Evolutionary conservation across 1,284 basidiomycete genomes (phyloP), one percentile per base, ranked within the genome.

Genomic region (Boletellus deceptivus): DNA sequence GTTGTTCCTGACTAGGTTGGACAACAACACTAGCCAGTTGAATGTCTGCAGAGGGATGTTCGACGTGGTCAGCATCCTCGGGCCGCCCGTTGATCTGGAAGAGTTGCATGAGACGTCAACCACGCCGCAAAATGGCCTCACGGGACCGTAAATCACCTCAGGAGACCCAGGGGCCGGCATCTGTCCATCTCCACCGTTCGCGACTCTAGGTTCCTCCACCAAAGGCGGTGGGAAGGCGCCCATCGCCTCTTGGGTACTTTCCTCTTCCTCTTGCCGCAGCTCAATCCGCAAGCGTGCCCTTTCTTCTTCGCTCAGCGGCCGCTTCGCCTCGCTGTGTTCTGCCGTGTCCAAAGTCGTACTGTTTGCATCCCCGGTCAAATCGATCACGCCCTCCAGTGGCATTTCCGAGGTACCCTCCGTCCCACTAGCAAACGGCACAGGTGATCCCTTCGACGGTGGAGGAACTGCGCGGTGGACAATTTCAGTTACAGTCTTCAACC

Each of bases 231-330:
- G 49, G 31, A 24, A 41, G n/a, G 14, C 10, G 5, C 39, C 40
- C 50, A 66, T 49, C 6, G 60, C 68, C 18, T 70, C 65, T 43
- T 69, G 65, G 3, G 67, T 66, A 20, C 2, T 59, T 47, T 67
- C 65, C 22, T 67, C 65, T n/a, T 69, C 68, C 40, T 67, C 65
- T 38, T 68, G 50, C 3, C 64, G 64, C 16, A 70, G 57, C 35
- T 55, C 52, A 10, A 67, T 46, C 20, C 59, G 55, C 24, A 62
- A 43, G 11, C 51, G 52, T 3, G 53, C 52, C 40, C 39, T 57
- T 13, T 52, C 40, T 25, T 56, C 52, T 36, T 52, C 44, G 24
- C 37, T 54, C 17, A 51, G 13, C 6, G 48, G 36, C 48, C 4
- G 29, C 29, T 35, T 54, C 14, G 7, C 24, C 17, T 47, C 50